Conservation (phyloP, 495 filamentous ascomycete species). For the Sabuloglossum arenarium region DNA sequence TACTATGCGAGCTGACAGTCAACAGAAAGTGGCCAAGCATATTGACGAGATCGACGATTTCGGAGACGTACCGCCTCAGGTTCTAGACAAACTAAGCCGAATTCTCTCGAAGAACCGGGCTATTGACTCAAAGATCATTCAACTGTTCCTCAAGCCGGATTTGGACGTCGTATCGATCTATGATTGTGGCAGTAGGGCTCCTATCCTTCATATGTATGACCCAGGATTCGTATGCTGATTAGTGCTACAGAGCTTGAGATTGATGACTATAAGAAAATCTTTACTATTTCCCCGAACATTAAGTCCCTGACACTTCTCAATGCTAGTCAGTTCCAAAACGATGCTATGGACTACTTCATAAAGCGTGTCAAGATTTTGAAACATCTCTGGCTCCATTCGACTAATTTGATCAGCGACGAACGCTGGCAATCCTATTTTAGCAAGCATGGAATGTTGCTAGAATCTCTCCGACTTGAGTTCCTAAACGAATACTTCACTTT, state of each 20-base stretch:
- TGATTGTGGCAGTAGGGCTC: constrained; percentile 44
- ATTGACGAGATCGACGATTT: constrained; percentile 67
- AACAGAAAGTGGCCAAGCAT: constrained; percentile 53
- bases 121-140: constrained; percentile 43
- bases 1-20: background rate
- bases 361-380: constrained; percentile 36
- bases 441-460: constrained; percentile 36
- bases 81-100: constrained; percentile 56
- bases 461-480: constrained; percentile 44
- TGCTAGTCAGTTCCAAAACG: constrained; percentile 73
- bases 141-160: constrained; percentile 56
- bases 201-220: background rate
- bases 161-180: constrained; percentile 49
- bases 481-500: constrained; percentile 55
- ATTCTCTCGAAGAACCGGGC: constrained; percentile 64
- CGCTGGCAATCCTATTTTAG: constrained; percentile 48
- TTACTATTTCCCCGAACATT: constrained; percentile 48
- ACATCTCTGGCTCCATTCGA: constrained; percentile 45
- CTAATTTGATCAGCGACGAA: constrained; percentile 54
- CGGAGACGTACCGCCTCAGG: constrained; percentile 45
- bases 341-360: constrained; percentile 56
- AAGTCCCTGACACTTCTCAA: constrained; percentile 51
- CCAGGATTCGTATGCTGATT: constrained; percentile 11
- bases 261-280: constrained; percentile 60
- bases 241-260: constrained; percentile 33